Evolutionary conservation across 2,329 filamentous ascomycete genomes (phyloP).

Genomic region (Penicillium hordei): DNA sequence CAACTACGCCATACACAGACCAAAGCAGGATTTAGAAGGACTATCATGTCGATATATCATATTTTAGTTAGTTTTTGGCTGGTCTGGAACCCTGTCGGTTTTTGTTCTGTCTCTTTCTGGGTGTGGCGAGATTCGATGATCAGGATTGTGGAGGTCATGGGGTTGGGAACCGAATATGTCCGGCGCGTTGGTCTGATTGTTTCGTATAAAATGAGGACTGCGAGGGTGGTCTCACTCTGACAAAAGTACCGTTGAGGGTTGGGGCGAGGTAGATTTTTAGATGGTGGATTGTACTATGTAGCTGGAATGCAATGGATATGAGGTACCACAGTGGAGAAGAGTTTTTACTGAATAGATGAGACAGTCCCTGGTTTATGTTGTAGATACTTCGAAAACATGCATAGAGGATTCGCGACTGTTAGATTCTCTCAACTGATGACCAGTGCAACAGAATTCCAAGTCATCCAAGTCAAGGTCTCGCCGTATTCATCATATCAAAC

Average conservation of each 20-base stretch:
- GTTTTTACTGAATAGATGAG: neutral
- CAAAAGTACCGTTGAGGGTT: neutral
- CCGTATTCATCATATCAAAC: neutral
- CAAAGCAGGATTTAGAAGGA: neutral
- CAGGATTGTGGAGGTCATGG: neutral
- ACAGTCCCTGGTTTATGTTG: too few species aligned
- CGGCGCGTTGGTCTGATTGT: neutral
- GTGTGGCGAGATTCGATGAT: neutral
- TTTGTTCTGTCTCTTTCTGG: neutral
- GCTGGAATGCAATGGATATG: neutral
- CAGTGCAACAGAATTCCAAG: neutral
- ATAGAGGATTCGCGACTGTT: neutral
- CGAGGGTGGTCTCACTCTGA: neutral
- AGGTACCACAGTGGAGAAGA: neutral
- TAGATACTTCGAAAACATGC: neutral
- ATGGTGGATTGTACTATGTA: neutral
- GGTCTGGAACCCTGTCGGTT: neutral
- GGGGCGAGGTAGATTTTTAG: neutral
- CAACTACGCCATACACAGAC: neutral
- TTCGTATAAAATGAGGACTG: neutral
- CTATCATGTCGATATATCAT: constrained; percentile 5
- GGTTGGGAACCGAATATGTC: neutral
- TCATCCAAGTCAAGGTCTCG: neutral
- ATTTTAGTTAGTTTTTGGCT: neutral
- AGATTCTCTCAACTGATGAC: neutral